These are phyloP conservation scores for Globisporangium cylindrosporum DNA, from an alignment of 352 stramenopile species.

Conservation along the genomic window DNA sequence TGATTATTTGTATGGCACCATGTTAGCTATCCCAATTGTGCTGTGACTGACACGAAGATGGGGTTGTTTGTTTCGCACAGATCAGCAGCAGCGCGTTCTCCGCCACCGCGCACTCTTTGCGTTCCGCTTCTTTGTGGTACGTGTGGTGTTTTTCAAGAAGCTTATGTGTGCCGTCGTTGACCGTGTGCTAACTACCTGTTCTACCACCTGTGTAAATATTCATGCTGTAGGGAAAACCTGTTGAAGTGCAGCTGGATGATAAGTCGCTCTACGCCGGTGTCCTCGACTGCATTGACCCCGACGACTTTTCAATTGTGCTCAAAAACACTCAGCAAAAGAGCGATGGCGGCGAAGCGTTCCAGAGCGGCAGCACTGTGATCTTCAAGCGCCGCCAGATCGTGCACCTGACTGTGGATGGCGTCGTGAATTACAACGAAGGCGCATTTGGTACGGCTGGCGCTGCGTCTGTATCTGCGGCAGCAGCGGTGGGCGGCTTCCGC, in stretches of 20 bases:
- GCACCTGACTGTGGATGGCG: constrained; percentile 56
- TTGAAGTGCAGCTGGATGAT: constrained; percentile 64
- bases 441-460: constrained; percentile 24
- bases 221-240: constrained; percentile 49
- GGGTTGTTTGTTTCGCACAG: constrained; percentile 17
- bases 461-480: constrained; percentile 4
- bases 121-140: constrained; percentile 72
- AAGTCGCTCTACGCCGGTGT: constrained; percentile 64
- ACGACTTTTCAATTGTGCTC: constrained; percentile 81
- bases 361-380: constrained; percentile 72
- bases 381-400: constrained; percentile 68
- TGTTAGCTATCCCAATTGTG: background rate
- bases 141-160: background rate
- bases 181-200: background rate
- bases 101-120: constrained; percentile 78
- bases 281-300: constrained; percentile 79
- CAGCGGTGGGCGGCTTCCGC: constrained; percentile 37
- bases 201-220: background rate
- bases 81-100: constrained; percentile 60
- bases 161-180: background rate
- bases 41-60: background rate
- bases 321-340: constrained; percentile 67
- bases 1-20: background rate
- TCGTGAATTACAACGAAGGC: constrained; percentile 59
- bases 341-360: constrained; percentile 44